Conservation (phyloP, 805 yeast species). For the Metschnikowia sp. region DNA sequence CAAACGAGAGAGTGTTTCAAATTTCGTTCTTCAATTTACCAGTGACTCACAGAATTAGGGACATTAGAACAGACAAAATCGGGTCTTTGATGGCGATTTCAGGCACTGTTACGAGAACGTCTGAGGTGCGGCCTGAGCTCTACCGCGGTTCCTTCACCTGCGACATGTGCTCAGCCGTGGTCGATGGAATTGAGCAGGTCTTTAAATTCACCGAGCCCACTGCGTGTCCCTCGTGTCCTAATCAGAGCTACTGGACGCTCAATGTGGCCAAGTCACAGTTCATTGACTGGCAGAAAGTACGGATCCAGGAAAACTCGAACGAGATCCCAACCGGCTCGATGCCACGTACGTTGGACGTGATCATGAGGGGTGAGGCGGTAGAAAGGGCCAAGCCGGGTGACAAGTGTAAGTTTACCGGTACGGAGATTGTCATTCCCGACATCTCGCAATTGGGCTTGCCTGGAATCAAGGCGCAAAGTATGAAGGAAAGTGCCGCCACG, state of each 20-base stretch:
- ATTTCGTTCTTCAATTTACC: slow-evolving; percentile 88
- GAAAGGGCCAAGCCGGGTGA: slow-evolving; percentile 98
- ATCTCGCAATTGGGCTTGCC: slow-evolving; percentile 92
- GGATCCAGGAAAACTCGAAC: slow-evolving; percentile 93
- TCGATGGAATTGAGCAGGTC: slow-evolving; percentile 87
- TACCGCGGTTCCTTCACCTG: slow-evolving; percentile 85
- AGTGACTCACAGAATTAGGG: slow-evolving; percentile 78
- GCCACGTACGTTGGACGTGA: slow-evolving; percentile 95
- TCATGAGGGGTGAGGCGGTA: slow-evolving; percentile 88
- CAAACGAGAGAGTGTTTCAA: slow-evolving; percentile 76
- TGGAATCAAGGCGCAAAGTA: slow-evolving; percentile 84
- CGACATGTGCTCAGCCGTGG: slow-evolving; percentile 78
- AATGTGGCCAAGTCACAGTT: slow-evolving; percentile 81
- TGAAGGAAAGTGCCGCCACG: slow-evolving; percentile 60
- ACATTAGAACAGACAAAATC: slow-evolving; percentile 81
- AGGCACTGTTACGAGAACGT: slow-evolving; percentile 94
- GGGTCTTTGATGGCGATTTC: slow-evolving; percentile 81
- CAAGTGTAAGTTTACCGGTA: slow-evolving; percentile 88
- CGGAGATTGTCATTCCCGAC: slow-evolving; percentile 93
- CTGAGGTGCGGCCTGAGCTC: slow-evolving; percentile 94
- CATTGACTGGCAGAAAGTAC: slow-evolving; percentile 93
- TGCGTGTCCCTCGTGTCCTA: slow-evolving; percentile 84
- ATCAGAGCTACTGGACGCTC: slow-evolving; percentile 81
- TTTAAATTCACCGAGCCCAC: slow-evolving; percentile 95
- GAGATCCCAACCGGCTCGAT: slow-evolving; percentile 98